Conservation (phyloP, 805 yeast genomes). For the Yarrowia porcina region DNA sequence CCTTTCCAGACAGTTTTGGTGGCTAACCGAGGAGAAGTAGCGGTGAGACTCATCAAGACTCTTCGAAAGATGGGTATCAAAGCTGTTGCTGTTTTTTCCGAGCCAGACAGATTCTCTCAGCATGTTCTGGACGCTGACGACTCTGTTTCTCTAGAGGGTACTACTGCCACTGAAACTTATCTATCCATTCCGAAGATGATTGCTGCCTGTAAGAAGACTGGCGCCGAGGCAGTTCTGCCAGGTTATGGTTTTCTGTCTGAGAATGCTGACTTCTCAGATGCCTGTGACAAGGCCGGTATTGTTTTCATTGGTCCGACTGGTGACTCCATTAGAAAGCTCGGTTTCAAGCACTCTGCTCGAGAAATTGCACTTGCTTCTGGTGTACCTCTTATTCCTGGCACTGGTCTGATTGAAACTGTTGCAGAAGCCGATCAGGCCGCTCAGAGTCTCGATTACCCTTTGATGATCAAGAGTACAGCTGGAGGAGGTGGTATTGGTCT, state of each 20-base stretch:
- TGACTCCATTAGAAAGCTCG: conserved; percentile 83
- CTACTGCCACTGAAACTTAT: conserved; percentile 87
- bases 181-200: conserved; percentile 80
- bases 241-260: conserved; percentile 97
- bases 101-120: conserved; percentile 81
- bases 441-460: conserved; percentile 70
- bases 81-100: conserved; percentile 86
- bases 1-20: conserved; percentile 85
- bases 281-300: conserved; percentile 76
- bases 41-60: conserved; percentile 89
- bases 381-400: conserved; percentile 97
- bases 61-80: conserved; percentile 73
- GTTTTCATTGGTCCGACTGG: conserved; percentile 97
- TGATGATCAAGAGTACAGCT: conserved; percentile 96
- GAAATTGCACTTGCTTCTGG: conserved; percentile 87
- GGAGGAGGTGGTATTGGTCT: conserved; percentile 99
- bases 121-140: conserved; percentile 84
- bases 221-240: conserved; percentile 92
- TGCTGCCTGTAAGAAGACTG: conserved; percentile 75
- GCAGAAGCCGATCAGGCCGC: conserved; percentile 77
- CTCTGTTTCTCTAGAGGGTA: conserved; percentile 74
- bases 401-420: conserved; percentile 70
- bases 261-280: conserved; percentile 92
- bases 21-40: conserved; percentile 97
- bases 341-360: conserved; percentile 95